These are phyloP conservation scores for Exserohilum rostratum DNA, from an alignment of 2,329 filamentous ascomycete species.

Conservation along the genomic window DNA sequence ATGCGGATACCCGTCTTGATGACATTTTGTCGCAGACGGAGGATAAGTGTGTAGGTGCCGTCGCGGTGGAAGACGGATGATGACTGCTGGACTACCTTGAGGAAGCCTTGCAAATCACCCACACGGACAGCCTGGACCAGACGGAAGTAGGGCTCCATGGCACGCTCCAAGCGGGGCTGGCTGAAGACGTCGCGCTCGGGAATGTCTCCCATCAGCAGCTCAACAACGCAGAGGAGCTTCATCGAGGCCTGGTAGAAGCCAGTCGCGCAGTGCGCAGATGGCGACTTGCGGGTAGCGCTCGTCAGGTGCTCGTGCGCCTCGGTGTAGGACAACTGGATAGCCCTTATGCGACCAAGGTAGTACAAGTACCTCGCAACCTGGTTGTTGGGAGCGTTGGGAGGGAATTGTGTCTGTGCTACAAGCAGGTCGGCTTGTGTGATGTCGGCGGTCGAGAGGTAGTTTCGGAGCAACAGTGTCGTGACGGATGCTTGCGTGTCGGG, in stretches of 20 bases:
- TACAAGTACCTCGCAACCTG: conserved; percentile 97
- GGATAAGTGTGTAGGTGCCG: conserved; percentile 91
- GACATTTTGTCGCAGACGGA: conserved; percentile 95
- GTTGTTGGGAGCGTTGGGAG: conserved; percentile 92
- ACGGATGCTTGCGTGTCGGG: conserved; percentile 96
- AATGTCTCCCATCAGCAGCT: conserved; percentile 98
- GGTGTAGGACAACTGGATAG: conserved; percentile 95
- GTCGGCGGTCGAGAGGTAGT: conserved; percentile 94
- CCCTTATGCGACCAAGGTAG: conserved; percentile 94
- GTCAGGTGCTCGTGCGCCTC: conserved; percentile 94
- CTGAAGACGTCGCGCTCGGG: conserved; percentile 95
- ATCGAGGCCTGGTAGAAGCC: conserved; percentile 96
- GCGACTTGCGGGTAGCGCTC: conserved; percentile 92
- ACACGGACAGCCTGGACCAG: conserved; percentile 94
- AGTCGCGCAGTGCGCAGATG: conserved; percentile 83
- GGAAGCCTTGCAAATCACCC: conserved; percentile 93
- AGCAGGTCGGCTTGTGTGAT: conserved; percentile 96
- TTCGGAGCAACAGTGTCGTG: conserved; percentile 91
- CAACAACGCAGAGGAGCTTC: conserved; percentile 94
- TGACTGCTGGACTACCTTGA: conserved; percentile 82
- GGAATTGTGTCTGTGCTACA: conserved; percentile 94
- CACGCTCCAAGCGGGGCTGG: conserved; percentile 81
- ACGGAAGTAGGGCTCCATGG: conserved; percentile 89
- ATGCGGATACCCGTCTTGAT: conserved; percentile 99
- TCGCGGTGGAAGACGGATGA: conserved; percentile 88